These are phyloP conservation scores for Aspergillus campestris DNA, from an alignment of 495 filamentous ascomycete species.

Conservation along the genomic window DNA sequence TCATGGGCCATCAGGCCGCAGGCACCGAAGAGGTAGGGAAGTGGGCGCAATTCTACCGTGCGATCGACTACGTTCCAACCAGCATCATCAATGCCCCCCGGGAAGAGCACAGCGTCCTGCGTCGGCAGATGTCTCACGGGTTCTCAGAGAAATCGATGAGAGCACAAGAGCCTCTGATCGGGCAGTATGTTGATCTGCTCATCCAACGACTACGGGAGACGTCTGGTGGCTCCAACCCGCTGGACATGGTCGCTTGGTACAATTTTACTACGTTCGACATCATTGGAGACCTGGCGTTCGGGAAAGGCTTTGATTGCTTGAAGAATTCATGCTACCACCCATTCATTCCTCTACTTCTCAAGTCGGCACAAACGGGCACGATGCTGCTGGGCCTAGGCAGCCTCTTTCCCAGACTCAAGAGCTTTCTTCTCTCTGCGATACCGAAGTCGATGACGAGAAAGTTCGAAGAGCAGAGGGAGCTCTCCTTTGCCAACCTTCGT, in stretches of 20 bases:
- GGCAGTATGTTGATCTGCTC: constrained; percentile 37
- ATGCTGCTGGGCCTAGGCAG: constrained; percentile 22
- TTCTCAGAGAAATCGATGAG: constrained; percentile 43
- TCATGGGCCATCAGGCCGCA: constrained; percentile 37
- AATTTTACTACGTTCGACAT: constrained; percentile 55
- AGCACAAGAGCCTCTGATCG: constrained; percentile 35
- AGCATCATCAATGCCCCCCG: constrained; percentile 19
- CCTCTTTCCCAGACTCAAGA: constrained; percentile 24
- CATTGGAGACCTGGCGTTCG: constrained; percentile 53
- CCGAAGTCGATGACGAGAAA: background rate
- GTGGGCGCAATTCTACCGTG: constrained; percentile 11
- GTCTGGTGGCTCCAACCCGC: constrained; percentile 1
- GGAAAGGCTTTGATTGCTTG: constrained; percentile 49
- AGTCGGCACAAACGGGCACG: constrained; percentile 18
- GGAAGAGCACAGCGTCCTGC: constrained; percentile 33
- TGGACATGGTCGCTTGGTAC: constrained; percentile 46
- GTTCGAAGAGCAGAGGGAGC: constrained; percentile 30
- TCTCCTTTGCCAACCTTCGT: constrained; percentile 7
- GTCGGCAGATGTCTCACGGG: constrained; percentile 42
- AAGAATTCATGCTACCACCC: constrained; percentile 39
- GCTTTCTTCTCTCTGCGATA: constrained; percentile 13
- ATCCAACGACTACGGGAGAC: constrained; percentile 33
- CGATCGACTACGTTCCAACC: constrained; percentile 2
- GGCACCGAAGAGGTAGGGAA: constrained; percentile 11
- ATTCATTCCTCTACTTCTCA: constrained; percentile 46